Percentiles rank a stretch among this genome's conserved stretches.
phyloP scores from a whole-genome alignment of 2,329 filamentous ascomycete species.

The Botrytis deweyae region DNA sequence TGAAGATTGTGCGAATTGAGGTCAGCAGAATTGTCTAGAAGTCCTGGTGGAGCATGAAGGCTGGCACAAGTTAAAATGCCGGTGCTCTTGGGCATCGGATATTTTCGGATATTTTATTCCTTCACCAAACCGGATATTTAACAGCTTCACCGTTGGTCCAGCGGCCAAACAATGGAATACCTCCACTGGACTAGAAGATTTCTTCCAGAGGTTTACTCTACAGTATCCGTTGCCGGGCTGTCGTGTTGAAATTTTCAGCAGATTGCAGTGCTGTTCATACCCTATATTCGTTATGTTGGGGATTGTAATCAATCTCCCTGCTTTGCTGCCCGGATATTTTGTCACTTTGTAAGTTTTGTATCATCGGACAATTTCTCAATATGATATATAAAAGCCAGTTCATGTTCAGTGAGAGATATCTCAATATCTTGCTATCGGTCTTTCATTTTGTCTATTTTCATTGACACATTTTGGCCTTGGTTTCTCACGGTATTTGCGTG shows the following conservation, averaged over 20 bases:
- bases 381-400: not conserved
- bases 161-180: not conserved
- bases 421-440: not conserved
- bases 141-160: not conserved
- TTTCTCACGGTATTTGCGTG: not conserved
- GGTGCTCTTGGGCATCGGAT: not conserved
- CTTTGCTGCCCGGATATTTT: not conserved
- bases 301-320: not conserved
- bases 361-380: not conserved
- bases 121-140: not conserved
- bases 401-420: not conserved
- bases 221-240: not conserved
- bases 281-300: not conserved
- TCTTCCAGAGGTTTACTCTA: not conserved
- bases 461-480: not conserved
- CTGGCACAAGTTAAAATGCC: not conserved
- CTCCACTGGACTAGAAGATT: not conserved
- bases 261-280: not conserved
- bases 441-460: not conserved
- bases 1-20: not conserved
- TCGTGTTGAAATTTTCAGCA: not conserved
- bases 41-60: not conserved
- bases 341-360: not conserved
- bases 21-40: not conserved
- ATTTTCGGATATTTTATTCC: not conserved